phyloP scores from a whole-genome alignment of 106 monocot species.

The Xerophyta viscosa region DNA sequence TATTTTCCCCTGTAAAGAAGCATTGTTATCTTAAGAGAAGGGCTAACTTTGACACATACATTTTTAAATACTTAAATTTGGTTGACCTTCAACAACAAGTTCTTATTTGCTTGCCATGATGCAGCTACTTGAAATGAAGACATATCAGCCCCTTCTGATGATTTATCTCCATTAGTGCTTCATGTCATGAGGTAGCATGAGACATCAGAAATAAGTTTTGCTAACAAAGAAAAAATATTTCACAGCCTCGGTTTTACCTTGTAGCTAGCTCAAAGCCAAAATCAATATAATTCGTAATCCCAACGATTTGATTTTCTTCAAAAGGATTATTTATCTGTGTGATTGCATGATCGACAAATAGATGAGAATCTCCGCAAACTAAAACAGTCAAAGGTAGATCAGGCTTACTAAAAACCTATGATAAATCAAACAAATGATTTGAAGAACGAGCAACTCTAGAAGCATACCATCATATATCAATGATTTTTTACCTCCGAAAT shows the following conservation, averaged over 20 bases:
- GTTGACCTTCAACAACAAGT: constrained; percentile 81
- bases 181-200: background rate
- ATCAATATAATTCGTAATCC: constrained; percentile 95
- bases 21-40: background rate
- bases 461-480: too few species aligned
- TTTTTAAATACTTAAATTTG: too few species aligned
- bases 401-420: too few species aligned
- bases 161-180: constrained; percentile 55
- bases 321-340: constrained; percentile 75
- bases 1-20: constrained; percentile 61
- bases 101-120: constrained; percentile 98
- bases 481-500: too few species aligned
- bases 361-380: too few species aligned
- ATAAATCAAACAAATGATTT: too few species aligned
- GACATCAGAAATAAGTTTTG: too few species aligned
- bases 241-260: constrained; percentile 30
- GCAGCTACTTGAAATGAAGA: constrained; percentile 90
- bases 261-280: constrained; percentile 81
- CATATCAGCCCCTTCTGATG: constrained; percentile 23
- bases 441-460: too few species aligned
- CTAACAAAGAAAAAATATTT: too few species aligned
- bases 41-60: background rate
- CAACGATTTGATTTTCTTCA: constrained; percentile 73
- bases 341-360: background rate
- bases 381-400: too few species aligned